These are phyloP conservation scores for Echium plantagineum DNA, from an alignment of 257 asterid species.

Conservation along the genomic window DNA sequence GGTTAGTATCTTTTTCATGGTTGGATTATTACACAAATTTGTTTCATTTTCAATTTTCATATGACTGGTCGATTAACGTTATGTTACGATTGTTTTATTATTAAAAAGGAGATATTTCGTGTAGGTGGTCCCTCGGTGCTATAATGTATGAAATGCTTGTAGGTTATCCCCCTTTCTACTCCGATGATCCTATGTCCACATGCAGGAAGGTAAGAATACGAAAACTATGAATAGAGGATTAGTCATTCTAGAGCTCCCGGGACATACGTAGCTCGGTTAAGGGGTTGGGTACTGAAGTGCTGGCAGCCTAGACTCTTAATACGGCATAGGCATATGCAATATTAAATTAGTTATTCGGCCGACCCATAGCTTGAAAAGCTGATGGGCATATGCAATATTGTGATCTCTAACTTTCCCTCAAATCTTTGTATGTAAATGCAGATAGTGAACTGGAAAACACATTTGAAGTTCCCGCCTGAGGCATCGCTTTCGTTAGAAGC, in stretches of 20 bases:
- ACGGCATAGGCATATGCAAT: too few relatives aligned
- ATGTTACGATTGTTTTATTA: too few relatives aligned
- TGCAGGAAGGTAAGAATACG: constrained; percentile 88
- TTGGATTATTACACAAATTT: neutral
- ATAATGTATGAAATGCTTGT: constrained; percentile 89
- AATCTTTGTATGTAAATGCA: too few relatives aligned
- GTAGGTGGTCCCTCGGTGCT: constrained; percentile 96
- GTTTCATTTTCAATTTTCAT: neutral
- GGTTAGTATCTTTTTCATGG: neutral
- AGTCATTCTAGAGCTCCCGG: too few relatives aligned
- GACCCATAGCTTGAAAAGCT: too few relatives aligned
- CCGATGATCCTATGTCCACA: constrained; percentile 74
- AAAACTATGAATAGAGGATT: too few relatives aligned
- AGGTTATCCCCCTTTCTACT: constrained; percentile 85
- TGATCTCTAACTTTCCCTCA: too few relatives aligned
- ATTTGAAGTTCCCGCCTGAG: constrained; percentile 53
- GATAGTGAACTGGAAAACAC: constrained; percentile 70
- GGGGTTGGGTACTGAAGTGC: too few relatives aligned
- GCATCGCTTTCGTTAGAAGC: constrained; percentile 59
- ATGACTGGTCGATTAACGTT: neutral
- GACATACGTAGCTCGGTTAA: too few relatives aligned
- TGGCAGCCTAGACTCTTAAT: too few relatives aligned
- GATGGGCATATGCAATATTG: too few relatives aligned
- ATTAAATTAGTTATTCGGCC: too few relatives aligned
- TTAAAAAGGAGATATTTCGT: neutral